Evolutionary conservation across 1,284 basidiomycete species (phyloP).

Genomic region (Puccinia polysora): DNA sequence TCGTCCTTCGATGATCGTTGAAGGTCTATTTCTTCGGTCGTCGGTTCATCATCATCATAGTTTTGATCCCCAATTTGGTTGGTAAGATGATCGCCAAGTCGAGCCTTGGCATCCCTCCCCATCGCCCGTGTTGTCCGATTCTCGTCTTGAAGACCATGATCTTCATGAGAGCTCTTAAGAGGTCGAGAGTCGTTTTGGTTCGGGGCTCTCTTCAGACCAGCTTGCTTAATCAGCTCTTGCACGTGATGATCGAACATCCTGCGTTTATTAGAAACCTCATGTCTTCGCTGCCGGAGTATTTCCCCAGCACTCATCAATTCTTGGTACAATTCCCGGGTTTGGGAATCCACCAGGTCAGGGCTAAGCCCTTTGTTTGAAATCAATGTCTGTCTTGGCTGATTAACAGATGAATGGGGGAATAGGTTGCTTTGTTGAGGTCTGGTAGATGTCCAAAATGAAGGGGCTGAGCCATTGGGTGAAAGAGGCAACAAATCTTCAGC

Average conservation of each 20-base stretch:
- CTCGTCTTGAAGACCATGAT: neutral
- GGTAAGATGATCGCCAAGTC: neutral
- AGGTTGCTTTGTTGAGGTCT: neutral
- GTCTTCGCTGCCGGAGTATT: constrained; percentile 3
- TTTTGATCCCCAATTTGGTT: neutral
- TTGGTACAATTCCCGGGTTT: neutral
- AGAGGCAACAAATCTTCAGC: constrained; percentile 6
- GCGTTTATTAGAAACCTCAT: constrained; percentile 24
- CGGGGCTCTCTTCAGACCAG: neutral
- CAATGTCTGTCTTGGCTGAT: constrained; percentile 5
- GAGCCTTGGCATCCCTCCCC: neutral
- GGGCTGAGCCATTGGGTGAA: neutral
- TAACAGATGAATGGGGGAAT: neutral
- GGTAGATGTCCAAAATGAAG: neutral
- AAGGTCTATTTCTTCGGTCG: neutral
- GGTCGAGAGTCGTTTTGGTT: neutral
- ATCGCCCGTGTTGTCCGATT: too few relatives aligned
- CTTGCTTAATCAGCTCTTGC: constrained; percentile 14
- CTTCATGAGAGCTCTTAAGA: neutral
- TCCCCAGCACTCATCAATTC: constrained; percentile 7
- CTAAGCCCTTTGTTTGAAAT: neutral
- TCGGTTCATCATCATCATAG: neutral
- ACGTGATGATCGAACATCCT: constrained; percentile 16
- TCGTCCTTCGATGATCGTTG: neutral
- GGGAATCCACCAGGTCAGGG: constrained; percentile 2